phyloP scores from a whole-genome alignment of 306 rosid species.

The Quercus ilex region DNA sequence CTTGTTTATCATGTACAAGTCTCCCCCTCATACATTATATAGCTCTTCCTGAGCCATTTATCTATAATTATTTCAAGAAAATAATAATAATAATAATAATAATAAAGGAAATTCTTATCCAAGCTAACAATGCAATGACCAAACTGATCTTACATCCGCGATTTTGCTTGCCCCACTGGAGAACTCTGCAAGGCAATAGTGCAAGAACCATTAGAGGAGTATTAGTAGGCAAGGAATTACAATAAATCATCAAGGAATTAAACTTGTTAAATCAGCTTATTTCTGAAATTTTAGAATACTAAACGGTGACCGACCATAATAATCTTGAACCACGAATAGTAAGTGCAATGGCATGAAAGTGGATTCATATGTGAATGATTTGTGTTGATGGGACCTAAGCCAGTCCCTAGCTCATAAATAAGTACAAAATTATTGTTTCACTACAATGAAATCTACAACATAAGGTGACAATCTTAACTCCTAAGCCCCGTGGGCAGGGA shows the following conservation, averaged over 20 bases:
- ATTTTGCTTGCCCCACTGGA: constrained; percentile 27
- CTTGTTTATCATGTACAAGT: neutral
- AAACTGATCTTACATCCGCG: constrained; percentile 33
- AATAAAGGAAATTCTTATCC: neutral
- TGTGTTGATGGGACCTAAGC: neutral
- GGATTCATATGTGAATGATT: neutral
- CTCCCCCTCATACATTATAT: neutral
- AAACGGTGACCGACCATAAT: neutral
- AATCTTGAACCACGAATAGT: neutral
- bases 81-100: neutral
- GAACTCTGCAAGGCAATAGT: constrained; percentile 37
- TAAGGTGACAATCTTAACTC: neutral
- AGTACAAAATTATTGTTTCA: neutral
- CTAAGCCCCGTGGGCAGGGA: neutral
- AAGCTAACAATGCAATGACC: neutral
- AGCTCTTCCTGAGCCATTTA: neutral
- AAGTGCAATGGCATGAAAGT: no score
- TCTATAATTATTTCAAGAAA: neutral
- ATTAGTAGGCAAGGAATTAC: neutral
- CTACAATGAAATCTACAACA: neutral
- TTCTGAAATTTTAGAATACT: neutral
- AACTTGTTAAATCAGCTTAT: neutral
- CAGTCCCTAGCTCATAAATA: neutral
- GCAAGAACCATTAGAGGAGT: constrained; percentile 1
- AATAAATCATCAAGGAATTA: neutral